Base-by-base conservation (phyloP, 805 yeast genomes). In the Blastobotrys robertii region DNA sequence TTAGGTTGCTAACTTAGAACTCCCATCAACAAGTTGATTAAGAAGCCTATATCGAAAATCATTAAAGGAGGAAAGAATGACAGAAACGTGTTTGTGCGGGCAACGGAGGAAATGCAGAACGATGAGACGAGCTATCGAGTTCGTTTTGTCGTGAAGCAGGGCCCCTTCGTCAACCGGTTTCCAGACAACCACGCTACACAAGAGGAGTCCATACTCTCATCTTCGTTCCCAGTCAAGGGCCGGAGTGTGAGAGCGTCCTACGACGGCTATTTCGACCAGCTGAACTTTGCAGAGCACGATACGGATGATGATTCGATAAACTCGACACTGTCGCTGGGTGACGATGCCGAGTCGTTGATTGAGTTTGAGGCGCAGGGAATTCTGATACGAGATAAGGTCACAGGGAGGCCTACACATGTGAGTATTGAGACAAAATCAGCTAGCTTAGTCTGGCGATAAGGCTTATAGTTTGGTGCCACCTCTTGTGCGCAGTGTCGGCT, bases 321-420 rank as follows among this genome's bases (percentile, higher is more conserved):
- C 6, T 43, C 45, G 10, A 22, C 29, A 11, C 8, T 43, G 25
- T 43, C 45, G 15, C 38, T 43, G n/a, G 42, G 13, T 7, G 41
- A 46, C 31, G 49, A 40, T n/a, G 30, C 41, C n/a, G 49, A 45
- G n/a, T n/a, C 37, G 10, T 19, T 45, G 8, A 37, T 62, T 1
- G 90, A 84, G 50, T 65, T 88, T 33, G 97, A 90, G 60, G 97
- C 96, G 0, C 97, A 90, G 56, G 98, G 98, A 2, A 81, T 92
- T 8, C 60, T 90, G 14, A 80, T 92, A 7, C 82, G 77, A 49
- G 83, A 81, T 55, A 60, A 69, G 2, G 64, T 65, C 31, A 69
- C 78, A 0, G 67, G 72, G 11, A 57, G 72, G 31, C 88, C 90
- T 1, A 69, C 81, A 0, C 94, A 86, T 59, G 56, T 54, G 45